Percentiles rank a stretch among this genome's conserved stretches.
phyloP scores from a whole-genome alignment of 2,329 filamentous ascomycete species.

The Aspergillus viridinutans region DNA sequence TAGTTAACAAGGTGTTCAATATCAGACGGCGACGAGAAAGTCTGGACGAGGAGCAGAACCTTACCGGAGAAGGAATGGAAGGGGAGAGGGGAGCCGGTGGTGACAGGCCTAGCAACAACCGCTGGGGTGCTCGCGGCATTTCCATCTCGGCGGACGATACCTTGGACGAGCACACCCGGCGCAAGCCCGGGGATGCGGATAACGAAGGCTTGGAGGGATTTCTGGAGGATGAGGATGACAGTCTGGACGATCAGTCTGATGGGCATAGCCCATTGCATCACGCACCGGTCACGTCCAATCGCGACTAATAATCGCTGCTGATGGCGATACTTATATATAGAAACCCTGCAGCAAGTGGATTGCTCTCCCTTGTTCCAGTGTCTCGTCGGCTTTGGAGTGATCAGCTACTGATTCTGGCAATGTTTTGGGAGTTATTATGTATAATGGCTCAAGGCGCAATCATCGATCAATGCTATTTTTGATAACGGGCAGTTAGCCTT shows the following conservation, averaged over 20 bases:
- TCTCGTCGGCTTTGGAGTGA: not conserved
- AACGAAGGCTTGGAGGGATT: constrained; percentile 16
- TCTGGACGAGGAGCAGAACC: constrained; percentile 36
- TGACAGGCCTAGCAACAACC: constrained; percentile 33
- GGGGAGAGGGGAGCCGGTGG: constrained; percentile 19
- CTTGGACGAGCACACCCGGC: constrained; percentile 23
- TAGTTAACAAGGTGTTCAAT: constrained; percentile 74
- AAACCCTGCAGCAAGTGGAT: constrained; percentile 3
- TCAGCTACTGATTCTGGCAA: not conserved
- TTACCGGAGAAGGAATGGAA: constrained; percentile 28
- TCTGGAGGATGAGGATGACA: constrained; percentile 19
- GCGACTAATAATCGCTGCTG: constrained; percentile 2
- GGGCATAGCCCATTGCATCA: constrained; percentile 3
- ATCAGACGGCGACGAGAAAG: constrained; percentile 26
- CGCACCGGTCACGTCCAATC: not conserved
- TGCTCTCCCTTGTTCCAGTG: not conserved
- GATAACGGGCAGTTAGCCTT: not conserved
- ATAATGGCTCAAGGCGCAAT: not conserved
- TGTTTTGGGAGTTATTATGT: not conserved
- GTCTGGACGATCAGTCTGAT: constrained; percentile 1
- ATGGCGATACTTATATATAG: constrained; percentile 5
- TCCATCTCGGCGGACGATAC: constrained; percentile 58
- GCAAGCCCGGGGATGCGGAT: constrained; percentile 6
- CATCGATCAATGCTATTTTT: not conserved
- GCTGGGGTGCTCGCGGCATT: constrained; percentile 57